phyloP scores from a whole-genome alignment of 2,329 filamentous ascomycete species.

The Botrytis paeoniae region DNA sequence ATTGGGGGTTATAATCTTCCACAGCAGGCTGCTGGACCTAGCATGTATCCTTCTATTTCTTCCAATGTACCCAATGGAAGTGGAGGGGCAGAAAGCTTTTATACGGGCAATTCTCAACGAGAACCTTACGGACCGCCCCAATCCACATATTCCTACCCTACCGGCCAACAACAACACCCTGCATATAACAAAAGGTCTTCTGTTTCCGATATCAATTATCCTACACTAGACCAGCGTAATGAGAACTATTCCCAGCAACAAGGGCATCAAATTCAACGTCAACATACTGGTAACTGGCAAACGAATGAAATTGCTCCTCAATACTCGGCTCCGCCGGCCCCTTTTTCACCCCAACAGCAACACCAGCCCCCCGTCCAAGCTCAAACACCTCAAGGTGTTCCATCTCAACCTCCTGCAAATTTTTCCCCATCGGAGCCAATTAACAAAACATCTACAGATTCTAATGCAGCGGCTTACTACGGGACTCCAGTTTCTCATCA shows the following conservation, averaged over 20 bases:
- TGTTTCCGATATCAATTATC: slow-evolving; percentile 28
- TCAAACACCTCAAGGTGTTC: slow-evolving; percentile 36
- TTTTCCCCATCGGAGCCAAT: slow-evolving; percentile 39
- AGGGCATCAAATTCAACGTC: slow-evolving; percentile 47
- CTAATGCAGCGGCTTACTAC: slow-evolving; percentile 58
- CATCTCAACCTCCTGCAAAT: slow-evolving; percentile 37
- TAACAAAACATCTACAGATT: slow-evolving; percentile 45
- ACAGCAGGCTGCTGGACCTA: slow-evolving; percentile 48
- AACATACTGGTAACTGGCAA: slow-evolving; percentile 53
- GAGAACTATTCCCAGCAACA: slow-evolving; percentile 36
- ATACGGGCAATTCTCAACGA: slow-evolving; percentile 61
- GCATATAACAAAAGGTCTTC: slow-evolving; percentile 36
- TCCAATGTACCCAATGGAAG: slow-evolving; percentile 47
- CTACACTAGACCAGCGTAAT: slow-evolving; percentile 26
- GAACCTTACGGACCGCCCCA: slow-evolving; percentile 50
- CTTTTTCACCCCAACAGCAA: slow-evolving; percentile 29
- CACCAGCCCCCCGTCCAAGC: slow-evolving; percentile 26
- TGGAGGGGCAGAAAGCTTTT: slow-evolving; percentile 73
- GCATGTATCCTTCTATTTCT: slow-evolving; percentile 70
- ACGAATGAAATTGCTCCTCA: slow-evolving; percentile 25
- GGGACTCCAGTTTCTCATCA: slow-evolving; percentile 38
- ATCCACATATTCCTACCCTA: slow-evolving; percentile 49
- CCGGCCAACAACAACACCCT: slow-evolving; percentile 46
- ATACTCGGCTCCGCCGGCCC: slow-evolving; percentile 27
- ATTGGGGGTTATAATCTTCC: slow-evolving; percentile 63